Evolutionary conservation across 2,329 filamentous ascomycete species (phyloP), one percentile per base, ranked within the genome.

Genomic region (Penicillium sp.): DNA sequence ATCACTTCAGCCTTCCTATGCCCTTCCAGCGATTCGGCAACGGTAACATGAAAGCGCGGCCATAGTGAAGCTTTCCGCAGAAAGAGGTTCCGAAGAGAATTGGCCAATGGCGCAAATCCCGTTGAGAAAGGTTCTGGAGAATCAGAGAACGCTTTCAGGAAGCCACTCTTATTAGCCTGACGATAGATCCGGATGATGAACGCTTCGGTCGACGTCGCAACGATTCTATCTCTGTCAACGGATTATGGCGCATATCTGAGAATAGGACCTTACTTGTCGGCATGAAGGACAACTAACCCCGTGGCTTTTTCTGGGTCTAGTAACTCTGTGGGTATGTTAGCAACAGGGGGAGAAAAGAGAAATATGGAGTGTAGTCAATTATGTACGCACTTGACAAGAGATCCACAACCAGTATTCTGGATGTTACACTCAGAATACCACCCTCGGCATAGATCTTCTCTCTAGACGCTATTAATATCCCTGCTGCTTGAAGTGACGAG

Each of bases 91-190:
- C 92, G 87, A 88, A 99, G 90, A 88, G 96, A 96, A 54, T 88
- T 93, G 1, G 92, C 86, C 49, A 99, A 82, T 5, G 95, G 94
- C 4, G 92, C 88, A 77, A 97, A 98, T 1, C 93, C 94, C 0
- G 87, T 89, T 0, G 91, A 90, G 72, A 99, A 96, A 0, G 93
- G 91, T 73, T 98, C 93, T 0, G 95, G 94, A 38, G 90, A 91
- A 75, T 99, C 95, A 0, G 93, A 95, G 73, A 99, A 97, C 13
- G 95, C 95, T 73, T 99, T 99, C 35, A 99, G 83, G 69, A 99
- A 98, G 38, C 95, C 95, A 35, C 80, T 83, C 80, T 96, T 97
- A 78, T 99, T 99, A 82, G 92, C 92, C 79, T 98, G 94, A 63
- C 95, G 87, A 75, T 93, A 99, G 59, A 97, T 92, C 45, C 95